Evolutionary conservation across 768 basidiomycete genomes (phyloP), one percentile per base, ranked within the genome.

Genomic region (Serendipita vermifera): DNA sequence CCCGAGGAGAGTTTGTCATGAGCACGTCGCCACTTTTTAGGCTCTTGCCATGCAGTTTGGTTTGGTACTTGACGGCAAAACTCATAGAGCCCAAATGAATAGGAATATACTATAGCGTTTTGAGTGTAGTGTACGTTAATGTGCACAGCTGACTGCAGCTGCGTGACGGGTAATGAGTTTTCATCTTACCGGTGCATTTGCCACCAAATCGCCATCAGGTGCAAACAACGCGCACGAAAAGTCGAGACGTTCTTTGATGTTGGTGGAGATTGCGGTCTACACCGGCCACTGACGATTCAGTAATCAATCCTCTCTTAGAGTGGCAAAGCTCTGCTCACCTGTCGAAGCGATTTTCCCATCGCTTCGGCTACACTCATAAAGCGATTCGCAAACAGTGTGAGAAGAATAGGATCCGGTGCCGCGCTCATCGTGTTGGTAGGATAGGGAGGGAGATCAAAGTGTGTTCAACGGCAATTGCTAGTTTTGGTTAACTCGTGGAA

Each of bases 331-430:
- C 67, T 93, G 87, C 67, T 86, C 2, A 43, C 41, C 26, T 43
- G 41, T n/a, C 41, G 88, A 22, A 93, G 72, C 0, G 87, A 87
- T 48, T 87, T 75, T 7, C 91, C 92, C 91, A 94, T 96, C 7
- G 91, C 91, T 66, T 94, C 91, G 6, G 91, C 91, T 17, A 97
- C 88, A 63, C 87, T 87, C 93, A 97, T 97, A 72, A 97, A 93
- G 39, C 93, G 85, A 64, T 96, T 93, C 9, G 90, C 87, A 63
- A 96, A 97, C 54, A 98, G 79, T 1, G 90, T 89, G 41, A 96
- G 74, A 29, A 91, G 72, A 60, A 93, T 88, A 0, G 89, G 87
- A 66, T 94, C 91, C 9, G 87, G 83, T 39, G 31, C 5, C 9
- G 36, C 22, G 3, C 22, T 48, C 41, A 22, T 22, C 26, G 22